Conservation (phyloP, 352 stramenopile species). For the Globisporangium sylvaticum region DNA sequence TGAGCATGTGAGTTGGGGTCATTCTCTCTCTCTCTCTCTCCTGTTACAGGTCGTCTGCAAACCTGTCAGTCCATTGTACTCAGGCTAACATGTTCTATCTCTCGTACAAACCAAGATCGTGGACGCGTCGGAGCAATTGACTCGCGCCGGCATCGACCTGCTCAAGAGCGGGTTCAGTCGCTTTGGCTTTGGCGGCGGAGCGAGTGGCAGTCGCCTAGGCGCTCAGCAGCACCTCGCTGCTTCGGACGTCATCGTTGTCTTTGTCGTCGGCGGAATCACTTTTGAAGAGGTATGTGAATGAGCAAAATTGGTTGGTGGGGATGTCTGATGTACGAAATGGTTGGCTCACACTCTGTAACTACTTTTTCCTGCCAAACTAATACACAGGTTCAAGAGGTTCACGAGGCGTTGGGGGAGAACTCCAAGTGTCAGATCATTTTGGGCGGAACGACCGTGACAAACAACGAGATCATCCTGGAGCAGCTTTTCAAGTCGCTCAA, state of each 20-base stretch:
- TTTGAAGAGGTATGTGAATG: constrained; percentile 54
- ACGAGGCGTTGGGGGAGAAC: constrained; percentile 47
- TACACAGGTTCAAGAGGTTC: constrained; percentile 61
- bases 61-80: not conserved
- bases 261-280: constrained; percentile 76
- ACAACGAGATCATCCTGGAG: constrained; percentile 55
- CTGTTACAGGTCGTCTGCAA: no score
- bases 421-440: constrained; percentile 58
- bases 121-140: constrained; percentile 75
- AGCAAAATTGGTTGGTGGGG: not conserved
- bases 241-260: constrained; percentile 50
- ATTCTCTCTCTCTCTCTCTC: no score
- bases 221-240: constrained; percentile 30
- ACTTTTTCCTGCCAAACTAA: no score
- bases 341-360: no score
- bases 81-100: not conserved
- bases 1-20: constrained; percentile 49
- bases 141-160: constrained; percentile 69
- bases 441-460: constrained; percentile 71
- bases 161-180: constrained; percentile 82
- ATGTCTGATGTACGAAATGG: not conserved
- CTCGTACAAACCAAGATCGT: constrained; percentile 36
- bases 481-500: constrained; percentile 39
- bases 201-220: constrained; percentile 10
- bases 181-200: constrained; percentile 55